phyloP scores from a whole-genome alignment of 2,329 filamentous ascomycete species.

The Volutella citrinella region DNA sequence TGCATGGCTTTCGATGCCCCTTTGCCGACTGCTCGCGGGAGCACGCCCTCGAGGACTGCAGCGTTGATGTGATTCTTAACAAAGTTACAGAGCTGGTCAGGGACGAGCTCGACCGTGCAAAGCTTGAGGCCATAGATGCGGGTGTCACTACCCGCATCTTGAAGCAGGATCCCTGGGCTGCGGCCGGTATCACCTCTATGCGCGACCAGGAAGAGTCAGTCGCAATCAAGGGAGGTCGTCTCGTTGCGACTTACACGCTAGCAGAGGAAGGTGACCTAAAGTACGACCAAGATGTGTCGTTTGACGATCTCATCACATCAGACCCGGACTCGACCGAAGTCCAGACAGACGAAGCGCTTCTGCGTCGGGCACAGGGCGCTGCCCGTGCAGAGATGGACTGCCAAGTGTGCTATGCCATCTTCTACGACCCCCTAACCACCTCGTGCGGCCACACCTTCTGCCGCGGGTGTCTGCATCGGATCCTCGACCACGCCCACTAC shows the following conservation, averaged over 20 bases:
- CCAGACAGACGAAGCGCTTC: constrained; percentile 3
- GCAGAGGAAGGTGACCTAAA: constrained; percentile 59
- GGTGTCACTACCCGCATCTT: constrained; percentile 37
- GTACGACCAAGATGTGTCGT: constrained; percentile 54
- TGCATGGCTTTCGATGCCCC: constrained; percentile 72
- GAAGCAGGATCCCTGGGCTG: constrained; percentile 35
- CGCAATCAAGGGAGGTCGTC: constrained; percentile 52
- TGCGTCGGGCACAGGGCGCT: constrained; percentile 58
- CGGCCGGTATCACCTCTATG: constrained; percentile 40
- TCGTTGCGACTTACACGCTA: constrained; percentile 65
- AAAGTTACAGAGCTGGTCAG: constrained; percentile 65
- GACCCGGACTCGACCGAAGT: not conserved
- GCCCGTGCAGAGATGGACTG: constrained; percentile 76
- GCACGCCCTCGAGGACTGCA: constrained; percentile 76
- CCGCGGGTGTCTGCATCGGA: constrained; percentile 70
- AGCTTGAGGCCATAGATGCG: constrained; percentile 21
- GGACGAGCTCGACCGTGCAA: constrained; percentile 46
- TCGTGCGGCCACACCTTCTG: constrained; percentile 90
- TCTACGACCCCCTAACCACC: constrained; percentile 80
- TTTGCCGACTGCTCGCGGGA: constrained; percentile 63
- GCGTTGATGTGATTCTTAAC: constrained; percentile 70
- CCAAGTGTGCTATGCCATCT: constrained; percentile 80
- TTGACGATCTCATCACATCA: constrained; percentile 26
- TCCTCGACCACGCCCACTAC: constrained; percentile 71
- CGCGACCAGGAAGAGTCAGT: constrained; percentile 28